phyloP scores from a whole-genome alignment of 768 basidiomycete species.

The Leccinum imitatum region DNA sequence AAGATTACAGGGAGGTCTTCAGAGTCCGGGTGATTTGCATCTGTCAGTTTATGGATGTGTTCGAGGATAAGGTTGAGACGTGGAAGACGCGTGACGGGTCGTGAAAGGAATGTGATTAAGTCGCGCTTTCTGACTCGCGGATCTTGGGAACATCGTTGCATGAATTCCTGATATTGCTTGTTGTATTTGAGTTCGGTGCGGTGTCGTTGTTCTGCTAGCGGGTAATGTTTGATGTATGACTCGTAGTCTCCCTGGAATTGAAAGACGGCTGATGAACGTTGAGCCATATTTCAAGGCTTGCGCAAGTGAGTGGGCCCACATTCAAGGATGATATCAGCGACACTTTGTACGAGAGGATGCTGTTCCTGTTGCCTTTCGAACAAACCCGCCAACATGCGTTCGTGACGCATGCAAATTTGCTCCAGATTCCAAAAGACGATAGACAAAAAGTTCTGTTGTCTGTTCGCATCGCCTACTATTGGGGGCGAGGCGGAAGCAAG shows the following conservation, averaged over 20 bases:
- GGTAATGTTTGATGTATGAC: slow-evolving; percentile 84
- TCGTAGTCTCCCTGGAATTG: slow-evolving; percentile 69
- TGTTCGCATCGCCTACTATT: slow-evolving; percentile 52
- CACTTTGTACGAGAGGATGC: slow-evolving; percentile 76
- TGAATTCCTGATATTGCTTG: slow-evolving; percentile 61
- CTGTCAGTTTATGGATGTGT: slow-evolving; percentile 64
- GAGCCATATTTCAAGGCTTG: slow-evolving; percentile 12
- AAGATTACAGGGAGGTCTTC: slow-evolving; percentile 78
- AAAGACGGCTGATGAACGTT: slow-evolving; percentile 31
- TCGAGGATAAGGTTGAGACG: slow-evolving; percentile 74
- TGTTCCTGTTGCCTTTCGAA: slow-evolving; percentile 81
- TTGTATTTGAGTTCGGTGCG: slow-evolving; percentile 74
- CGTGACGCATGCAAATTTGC: slow-evolving; percentile 65
- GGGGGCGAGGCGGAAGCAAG: slow-evolving; percentile 62
- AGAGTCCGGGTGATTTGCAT: slow-evolving; percentile 73
- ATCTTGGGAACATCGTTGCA: slow-evolving; percentile 60
- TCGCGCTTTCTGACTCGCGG: slow-evolving; percentile 73
- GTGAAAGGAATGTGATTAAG: slow-evolving; percentile 76
- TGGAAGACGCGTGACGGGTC: slow-evolving; percentile 87
- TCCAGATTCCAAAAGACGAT: slow-evolving; percentile 86
- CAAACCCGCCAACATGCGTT: slow-evolving; percentile 67
- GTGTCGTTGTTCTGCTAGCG: slow-evolving; percentile 79
- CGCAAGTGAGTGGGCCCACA: slow-evolving; percentile 41
- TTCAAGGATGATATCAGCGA: slow-evolving; percentile 85
- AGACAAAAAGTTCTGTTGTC: slow-evolving; percentile 62